Percentiles rank a stretch among this genome's conserved stretches.
Conservation (phyloP, 1,284 basidiomycete genomes). For the Chondrostereum purpureum region DNA sequence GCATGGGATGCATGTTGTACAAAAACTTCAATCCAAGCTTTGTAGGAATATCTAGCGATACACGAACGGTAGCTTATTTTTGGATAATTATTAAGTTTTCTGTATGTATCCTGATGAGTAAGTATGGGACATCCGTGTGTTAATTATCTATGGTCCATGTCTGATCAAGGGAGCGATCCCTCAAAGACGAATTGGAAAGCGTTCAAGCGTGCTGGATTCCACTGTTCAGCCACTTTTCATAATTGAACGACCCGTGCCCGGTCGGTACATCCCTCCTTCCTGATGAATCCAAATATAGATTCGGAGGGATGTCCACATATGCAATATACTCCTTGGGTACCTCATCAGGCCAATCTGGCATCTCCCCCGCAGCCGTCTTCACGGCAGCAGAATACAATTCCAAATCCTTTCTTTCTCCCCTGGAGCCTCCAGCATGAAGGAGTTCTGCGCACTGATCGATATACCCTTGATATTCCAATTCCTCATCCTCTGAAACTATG, state of each 20-base stretch:
- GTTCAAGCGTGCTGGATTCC: too few species aligned
- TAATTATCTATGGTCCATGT: too few species aligned
- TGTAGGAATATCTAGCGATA: too few species aligned
- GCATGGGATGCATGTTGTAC: too few species aligned
- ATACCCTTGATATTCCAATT: slow-evolving; percentile 76
- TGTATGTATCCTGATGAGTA: too few species aligned
- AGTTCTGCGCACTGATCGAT: slow-evolving; percentile 68
- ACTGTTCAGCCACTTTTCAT: slow-evolving; percentile 37
- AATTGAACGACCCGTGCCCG: slow-evolving; percentile 29
- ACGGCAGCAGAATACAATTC: slow-evolving; percentile 52
- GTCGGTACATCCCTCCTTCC: slow-evolving; percentile 19
- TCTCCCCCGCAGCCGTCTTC: slow-evolving; percentile 37
- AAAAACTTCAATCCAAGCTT: too few species aligned
- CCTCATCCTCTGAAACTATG: slow-evolving; percentile 56
- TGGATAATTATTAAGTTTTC: too few species aligned
- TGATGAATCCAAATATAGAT: slow-evolving; percentile 22
- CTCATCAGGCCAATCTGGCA: slow-evolving; percentile 29
- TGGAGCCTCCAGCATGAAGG: slow-evolving; percentile 44
- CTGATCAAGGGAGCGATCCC: too few species aligned
- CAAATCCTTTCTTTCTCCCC: slow-evolving; percentile 46
- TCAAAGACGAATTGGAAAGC: too few species aligned
- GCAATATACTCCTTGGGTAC: slow-evolving; percentile 33
- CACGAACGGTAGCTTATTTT: too few species aligned
- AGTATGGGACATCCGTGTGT: too few species aligned
- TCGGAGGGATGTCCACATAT: slow-evolving; percentile 34